phyloP scores from a whole-genome alignment of 2,329 filamentous ascomycete species.

The Aureobasidium sp. region DNA sequence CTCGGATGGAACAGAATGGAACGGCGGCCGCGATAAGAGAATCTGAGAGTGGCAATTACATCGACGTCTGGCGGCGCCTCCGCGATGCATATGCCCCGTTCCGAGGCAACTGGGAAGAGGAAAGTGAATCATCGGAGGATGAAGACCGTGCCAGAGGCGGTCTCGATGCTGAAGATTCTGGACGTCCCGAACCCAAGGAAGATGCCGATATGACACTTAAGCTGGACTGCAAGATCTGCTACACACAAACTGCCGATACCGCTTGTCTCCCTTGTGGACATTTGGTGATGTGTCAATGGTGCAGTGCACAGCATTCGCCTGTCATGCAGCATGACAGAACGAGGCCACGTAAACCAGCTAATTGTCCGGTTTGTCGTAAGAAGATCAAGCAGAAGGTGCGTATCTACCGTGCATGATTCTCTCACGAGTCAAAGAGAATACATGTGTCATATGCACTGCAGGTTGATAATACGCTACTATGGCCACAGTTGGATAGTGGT shows the following conservation, averaged over 20 bases:
- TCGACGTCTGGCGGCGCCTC: constrained; percentile 14
- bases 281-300: constrained; percentile 50
- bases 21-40: constrained; percentile 11
- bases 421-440: neutral
- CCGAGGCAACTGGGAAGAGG: constrained; percentile 8
- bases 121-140: constrained; percentile 20
- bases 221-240: constrained; percentile 48
- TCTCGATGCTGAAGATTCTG: constrained; percentile 40
- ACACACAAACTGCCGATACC: constrained; percentile 45
- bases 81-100: constrained; percentile 13
- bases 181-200: constrained; percentile 41
- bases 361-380: constrained; percentile 43
- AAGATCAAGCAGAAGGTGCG: constrained; percentile 38
- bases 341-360: constrained; percentile 32
- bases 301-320: constrained; percentile 45
- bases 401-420: constrained; percentile 10
- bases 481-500: neutral
- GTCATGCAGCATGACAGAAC: constrained; percentile 35
- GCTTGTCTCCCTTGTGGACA: constrained; percentile 50
- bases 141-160: constrained; percentile 24
- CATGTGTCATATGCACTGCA: neutral
- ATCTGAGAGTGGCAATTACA: neutral
- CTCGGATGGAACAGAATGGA: constrained; percentile 14
- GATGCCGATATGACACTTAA: constrained; percentile 45
- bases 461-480: neutral